Evolutionary conservation across 2,329 filamentous ascomycete species (phyloP).

Genomic region (Aspergillus brasiliensis): DNA sequence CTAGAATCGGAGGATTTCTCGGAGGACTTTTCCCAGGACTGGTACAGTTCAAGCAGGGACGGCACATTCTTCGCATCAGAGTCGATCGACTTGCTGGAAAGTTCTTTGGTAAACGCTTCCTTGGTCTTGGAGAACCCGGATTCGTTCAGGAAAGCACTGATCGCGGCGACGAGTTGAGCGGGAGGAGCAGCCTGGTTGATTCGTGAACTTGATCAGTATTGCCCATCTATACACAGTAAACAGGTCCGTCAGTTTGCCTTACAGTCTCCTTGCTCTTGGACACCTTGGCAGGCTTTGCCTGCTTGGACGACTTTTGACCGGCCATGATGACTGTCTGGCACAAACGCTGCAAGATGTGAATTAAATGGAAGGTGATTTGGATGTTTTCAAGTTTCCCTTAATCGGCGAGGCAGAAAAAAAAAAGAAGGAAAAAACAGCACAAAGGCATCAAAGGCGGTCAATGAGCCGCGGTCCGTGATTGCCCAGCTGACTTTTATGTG

Average conservation of each 20-base stretch:
- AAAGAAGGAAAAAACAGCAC: background rate
- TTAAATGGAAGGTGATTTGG: background rate
- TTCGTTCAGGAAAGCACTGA: conserved; percentile 67
- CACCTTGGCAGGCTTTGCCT: conserved; percentile 24
- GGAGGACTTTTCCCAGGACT: conserved; percentile 28
- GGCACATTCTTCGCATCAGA: conserved; percentile 35
- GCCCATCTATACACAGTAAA: background rate
- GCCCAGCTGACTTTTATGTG: background rate
- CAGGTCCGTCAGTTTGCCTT: background rate
- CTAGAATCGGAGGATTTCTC: conserved; percentile 19
- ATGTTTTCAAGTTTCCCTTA: conserved; percentile 1
- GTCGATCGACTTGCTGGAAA: conserved; percentile 36
- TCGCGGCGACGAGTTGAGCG: conserved; percentile 65
- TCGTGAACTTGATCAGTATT: conserved; percentile 13
- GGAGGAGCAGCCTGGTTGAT: conserved; percentile 48
- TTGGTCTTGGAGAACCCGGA: conserved; percentile 66
- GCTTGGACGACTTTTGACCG: conserved; percentile 24
- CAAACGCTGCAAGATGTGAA: background rate
- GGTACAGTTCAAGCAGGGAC: conserved; percentile 45
- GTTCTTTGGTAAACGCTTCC: conserved; percentile 65
- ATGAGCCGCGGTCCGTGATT: background rate
- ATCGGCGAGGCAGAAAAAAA: background rate
- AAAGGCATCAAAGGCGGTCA: background rate
- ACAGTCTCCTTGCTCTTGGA: conserved; percentile 28
- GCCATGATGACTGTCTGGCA: conserved; percentile 29